Conservation (phyloP, 2,329 filamentous ascomycete genomes). For the Phyllosticta ampelicida region DNA sequence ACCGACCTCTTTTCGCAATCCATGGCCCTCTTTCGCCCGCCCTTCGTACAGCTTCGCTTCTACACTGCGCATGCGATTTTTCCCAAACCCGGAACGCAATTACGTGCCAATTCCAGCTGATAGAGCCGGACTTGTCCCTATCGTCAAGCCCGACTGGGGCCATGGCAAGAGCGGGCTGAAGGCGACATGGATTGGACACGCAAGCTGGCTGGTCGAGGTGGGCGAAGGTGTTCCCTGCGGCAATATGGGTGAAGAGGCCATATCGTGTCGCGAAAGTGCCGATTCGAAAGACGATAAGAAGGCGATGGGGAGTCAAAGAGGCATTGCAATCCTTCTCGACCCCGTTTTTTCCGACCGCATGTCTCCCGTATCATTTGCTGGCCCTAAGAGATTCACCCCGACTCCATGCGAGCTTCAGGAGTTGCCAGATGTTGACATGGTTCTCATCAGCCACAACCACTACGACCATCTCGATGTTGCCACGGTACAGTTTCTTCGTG, state of each 20-base stretch:
- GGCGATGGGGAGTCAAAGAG: conserved; percentile 16
- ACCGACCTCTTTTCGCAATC: conserved; percentile 38
- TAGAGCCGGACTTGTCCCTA: conserved; percentile 31
- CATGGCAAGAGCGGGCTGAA: conserved; percentile 17
- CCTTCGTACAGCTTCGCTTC: conserved; percentile 17
- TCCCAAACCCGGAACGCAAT: conserved; percentile 29
- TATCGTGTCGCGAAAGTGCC: not conserved
- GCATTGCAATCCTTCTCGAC: conserved; percentile 40
- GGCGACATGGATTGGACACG: conserved; percentile 44
- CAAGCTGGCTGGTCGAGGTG: conserved; percentile 39
- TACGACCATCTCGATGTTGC: conserved; percentile 45
- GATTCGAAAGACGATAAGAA: not conserved
- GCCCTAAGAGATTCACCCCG: conserved; percentile 43
- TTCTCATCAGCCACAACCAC: conserved; percentile 46
- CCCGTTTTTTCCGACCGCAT: conserved; percentile 43
- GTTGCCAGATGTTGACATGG: conserved; percentile 40
- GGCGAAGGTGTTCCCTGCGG: not conserved
- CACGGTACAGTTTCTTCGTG: conserved; percentile 27
- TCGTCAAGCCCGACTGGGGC: conserved; percentile 31
- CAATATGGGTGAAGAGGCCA: not conserved
- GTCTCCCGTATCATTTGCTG: conserved; percentile 35
- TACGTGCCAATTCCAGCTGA: conserved; percentile 36
- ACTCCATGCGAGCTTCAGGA: conserved; percentile 40
- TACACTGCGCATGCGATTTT: conserved; percentile 24
- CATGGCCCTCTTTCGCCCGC: conserved; percentile 35